Evolutionary conservation across 495 filamentous ascomycete genomes (phyloP).

Genomic region (Cryomyces minteri): DNA sequence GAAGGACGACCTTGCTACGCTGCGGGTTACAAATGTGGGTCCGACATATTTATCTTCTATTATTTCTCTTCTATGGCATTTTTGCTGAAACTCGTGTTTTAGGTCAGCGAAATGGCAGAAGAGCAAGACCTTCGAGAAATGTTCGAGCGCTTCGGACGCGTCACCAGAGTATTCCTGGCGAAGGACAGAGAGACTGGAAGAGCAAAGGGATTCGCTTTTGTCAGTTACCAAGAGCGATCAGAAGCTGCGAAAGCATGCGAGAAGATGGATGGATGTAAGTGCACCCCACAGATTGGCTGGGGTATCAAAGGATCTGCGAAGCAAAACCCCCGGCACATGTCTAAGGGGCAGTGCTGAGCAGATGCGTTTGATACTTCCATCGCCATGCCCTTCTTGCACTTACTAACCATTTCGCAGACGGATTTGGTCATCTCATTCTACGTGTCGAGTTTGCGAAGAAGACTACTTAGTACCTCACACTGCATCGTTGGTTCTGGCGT

Average conservation of each 20-base stretch:
- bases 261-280: slow-evolving; percentile 91
- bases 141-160: slow-evolving; percentile 92
- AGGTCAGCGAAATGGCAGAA: slow-evolving; percentile 95
- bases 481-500: too few relatives aligned
- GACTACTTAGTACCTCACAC: slow-evolving; percentile 4
- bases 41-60: neutral
- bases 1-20: slow-evolving; percentile 86
- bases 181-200: slow-evolving; percentile 89
- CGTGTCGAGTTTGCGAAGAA: slow-evolving; percentile 27
- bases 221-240: slow-evolving; percentile 74
- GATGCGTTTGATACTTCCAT: neutral
- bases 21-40: slow-evolving; percentile 92
- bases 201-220: slow-evolving; percentile 97
- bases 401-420: slow-evolving; percentile 13
- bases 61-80: neutral
- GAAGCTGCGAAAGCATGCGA: slow-evolving; percentile 85
- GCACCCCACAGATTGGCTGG: too few relatives aligned
- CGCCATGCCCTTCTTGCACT: neutral
- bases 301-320: neutral
- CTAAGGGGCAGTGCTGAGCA: neutral
- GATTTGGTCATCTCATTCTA: slow-evolving; percentile 23
- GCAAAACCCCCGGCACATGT: too few relatives aligned
- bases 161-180: slow-evolving; percentile 91
- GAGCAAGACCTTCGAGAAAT: slow-evolving; percentile 87
- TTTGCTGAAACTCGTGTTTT: slow-evolving; percentile 4